Evolutionary conservation across 441 rosid species (phyloP), one percentile per base, ranked within the genome.

Genomic region (Erodium texanum): DNA sequence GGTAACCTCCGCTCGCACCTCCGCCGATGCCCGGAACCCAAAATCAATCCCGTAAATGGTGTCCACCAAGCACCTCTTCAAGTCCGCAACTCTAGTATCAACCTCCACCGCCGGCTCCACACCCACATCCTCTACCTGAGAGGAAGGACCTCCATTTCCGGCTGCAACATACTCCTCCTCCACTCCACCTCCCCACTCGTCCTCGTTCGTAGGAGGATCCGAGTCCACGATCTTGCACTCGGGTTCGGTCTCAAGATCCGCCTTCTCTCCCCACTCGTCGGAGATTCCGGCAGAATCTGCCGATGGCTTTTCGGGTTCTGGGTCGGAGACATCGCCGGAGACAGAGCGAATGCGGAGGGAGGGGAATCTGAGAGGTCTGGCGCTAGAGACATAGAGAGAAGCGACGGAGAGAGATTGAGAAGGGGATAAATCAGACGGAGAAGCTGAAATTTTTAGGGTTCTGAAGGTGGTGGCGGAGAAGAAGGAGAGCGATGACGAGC

Each of bases 181-280:
- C n/a, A n/a, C 73, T 36, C 76, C 83, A 67, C 66, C 77, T 62
- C 81, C 98, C 97, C 96, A 89, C 85, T 91, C 97, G 67, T 93
- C 98, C 24, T 93, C 95, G 70, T 79, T 76, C 75, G n/a, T n/a
- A n/a, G n/a, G n/a, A 32, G 97, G 95, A 78, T 93, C 98, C 78
- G 83, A 76, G 1, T 86, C 93, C 19, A 83, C 43, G 52, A 80
- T 65, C 70, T 32, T 32, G 36, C 6, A 7, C 6, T 2, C 36
- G 0, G 71, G 29, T 18, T 75, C 87, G 23, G 77, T 18, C 66
- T 67, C 68, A 54, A 24, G 52, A 18, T 43, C 72, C 52, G 34
- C 11, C 70, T 82, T 86, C 67, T 93, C 98, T 0, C 97, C 94
- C 98, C 98, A 93, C 76, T 90, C 95, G 72, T 93, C 97, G 8